phyloP scores from a whole-genome alignment of 768 basidiomycete species.

The Rhodosporidiobolus odoratus region DNA sequence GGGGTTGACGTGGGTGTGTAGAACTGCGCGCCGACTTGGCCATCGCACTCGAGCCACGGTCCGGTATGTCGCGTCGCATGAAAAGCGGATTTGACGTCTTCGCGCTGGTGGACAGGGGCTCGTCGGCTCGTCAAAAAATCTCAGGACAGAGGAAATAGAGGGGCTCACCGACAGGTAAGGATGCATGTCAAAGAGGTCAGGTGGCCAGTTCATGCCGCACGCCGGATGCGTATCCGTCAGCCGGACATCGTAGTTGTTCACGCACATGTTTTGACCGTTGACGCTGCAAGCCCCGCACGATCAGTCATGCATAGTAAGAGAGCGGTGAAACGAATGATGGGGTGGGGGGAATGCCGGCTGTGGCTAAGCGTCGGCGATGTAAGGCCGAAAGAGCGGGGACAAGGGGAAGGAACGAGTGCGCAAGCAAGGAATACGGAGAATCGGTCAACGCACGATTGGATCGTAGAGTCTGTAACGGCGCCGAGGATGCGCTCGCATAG shows the following conservation, averaged over 20 bases:
- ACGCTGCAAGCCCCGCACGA: constrained; percentile 43
- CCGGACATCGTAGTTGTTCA: constrained; percentile 93
- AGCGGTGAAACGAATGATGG: too few relatives aligned
- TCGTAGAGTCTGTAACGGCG: constrained; percentile 47
- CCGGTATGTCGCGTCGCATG: constrained; percentile 73
- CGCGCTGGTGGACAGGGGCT: constrained; percentile 54
- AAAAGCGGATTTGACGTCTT: constrained; percentile 72
- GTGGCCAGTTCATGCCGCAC: constrained; percentile 98
- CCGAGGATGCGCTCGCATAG: constrained; percentile 61
- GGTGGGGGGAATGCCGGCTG: too few relatives aligned
- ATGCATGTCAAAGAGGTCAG: constrained; percentile 58
- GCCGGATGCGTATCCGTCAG: constrained; percentile 69
- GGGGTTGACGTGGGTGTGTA: constrained; percentile 58
- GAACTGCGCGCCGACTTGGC: constrained; percentile 62
- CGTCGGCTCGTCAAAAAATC: background rate
- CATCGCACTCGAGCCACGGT: constrained; percentile 60
- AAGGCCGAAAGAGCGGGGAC: too few relatives aligned
- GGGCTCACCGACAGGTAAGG: constrained; percentile 69
- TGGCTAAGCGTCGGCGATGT: too few relatives aligned
- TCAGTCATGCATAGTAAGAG: too few relatives aligned
- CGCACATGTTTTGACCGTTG: constrained; percentile 56
- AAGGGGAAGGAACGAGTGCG: too few relatives aligned
- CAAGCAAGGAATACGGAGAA: too few relatives aligned
- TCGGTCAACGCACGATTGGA: constrained; percentile 46
- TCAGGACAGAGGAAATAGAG: background rate